Evolutionary conservation across 257 asterid genomes (phyloP).

Genomic region (Anisodus tanguticus): DNA sequence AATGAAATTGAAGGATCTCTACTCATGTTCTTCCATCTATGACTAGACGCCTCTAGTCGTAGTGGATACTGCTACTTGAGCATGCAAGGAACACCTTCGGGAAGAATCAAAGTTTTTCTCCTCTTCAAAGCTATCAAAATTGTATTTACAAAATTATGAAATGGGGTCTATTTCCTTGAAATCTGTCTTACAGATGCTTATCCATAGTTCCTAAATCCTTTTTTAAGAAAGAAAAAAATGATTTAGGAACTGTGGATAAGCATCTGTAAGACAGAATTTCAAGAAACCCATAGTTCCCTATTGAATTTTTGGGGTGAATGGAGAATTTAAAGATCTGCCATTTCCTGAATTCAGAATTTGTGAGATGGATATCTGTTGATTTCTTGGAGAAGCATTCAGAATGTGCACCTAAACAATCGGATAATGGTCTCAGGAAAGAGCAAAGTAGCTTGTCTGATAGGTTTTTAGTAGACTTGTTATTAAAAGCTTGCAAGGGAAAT

Average conservation of each 20-base stretch:
- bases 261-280: neutral
- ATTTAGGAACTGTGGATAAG: neutral
- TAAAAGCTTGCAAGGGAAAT: neutral
- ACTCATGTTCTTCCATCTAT: neutral
- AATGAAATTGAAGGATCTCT: neutral
- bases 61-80: no score
- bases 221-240: neutral
- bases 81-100: no score
- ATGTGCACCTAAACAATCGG: neutral
- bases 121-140: no score
- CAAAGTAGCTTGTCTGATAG: neutral
- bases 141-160: neutral
- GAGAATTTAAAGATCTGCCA: neutral
- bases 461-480: neutral
- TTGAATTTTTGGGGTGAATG: neutral
- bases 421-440: neutral
- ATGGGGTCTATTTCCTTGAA: neutral
- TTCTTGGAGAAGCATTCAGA: conserved; percentile 8
- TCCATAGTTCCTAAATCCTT: neutral
- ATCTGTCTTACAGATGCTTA: neutral
- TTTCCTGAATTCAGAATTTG: neutral
- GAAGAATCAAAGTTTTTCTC: no score
- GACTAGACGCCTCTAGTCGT: no score
- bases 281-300: neutral
- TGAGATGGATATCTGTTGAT: conserved; percentile 18